Percentiles rank a stretch among this genome's conserved stretches.
Evolutionary conservation across 2,329 filamentous ascomycete genomes (phyloP).

Genomic region (Epichloe festucae): DNA sequence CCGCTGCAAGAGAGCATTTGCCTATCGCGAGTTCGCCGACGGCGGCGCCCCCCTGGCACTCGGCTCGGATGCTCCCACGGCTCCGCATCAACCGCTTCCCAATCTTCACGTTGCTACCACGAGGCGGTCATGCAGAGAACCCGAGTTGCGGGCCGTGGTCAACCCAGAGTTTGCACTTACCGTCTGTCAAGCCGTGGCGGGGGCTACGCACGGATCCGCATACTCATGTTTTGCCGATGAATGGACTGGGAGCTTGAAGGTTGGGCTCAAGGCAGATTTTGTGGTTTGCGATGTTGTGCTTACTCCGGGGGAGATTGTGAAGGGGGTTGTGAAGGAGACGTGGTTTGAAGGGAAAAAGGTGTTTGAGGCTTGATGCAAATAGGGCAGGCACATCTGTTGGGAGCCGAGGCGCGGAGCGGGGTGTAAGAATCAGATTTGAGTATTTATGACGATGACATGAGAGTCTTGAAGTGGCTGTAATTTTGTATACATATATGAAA

Average conservation of each 20-base stretch:
- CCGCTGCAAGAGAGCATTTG: constrained; percentile 45
- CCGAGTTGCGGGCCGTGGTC: constrained; percentile 25
- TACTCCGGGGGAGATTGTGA: constrained; percentile 32
- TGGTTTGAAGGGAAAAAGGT: constrained; percentile 37
- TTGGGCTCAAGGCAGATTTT: constrained; percentile 44
- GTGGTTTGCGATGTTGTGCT: constrained; percentile 37
- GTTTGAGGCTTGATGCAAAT: constrained; percentile 10
- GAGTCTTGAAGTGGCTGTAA: not conserved
- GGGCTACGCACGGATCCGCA: constrained; percentile 41
- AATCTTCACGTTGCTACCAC: constrained; percentile 50
- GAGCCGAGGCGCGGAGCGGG: too few species aligned
- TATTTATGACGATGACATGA: not conserved
- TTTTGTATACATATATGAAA: too few species aligned
- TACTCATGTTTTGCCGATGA: constrained; percentile 45
- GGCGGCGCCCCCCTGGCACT: constrained; percentile 41
- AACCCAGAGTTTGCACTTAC: constrained; percentile 41
- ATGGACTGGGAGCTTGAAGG: constrained; percentile 37
- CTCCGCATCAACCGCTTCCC: constrained; percentile 37
- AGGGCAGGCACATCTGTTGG: too few species aligned
- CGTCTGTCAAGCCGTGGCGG: constrained; percentile 39
- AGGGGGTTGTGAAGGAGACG: constrained; percentile 33
- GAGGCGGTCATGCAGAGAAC: constrained; percentile 39
- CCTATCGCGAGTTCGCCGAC: constrained; percentile 47
- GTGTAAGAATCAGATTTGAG: not conserved
- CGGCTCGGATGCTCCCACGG: constrained; percentile 47